Percentiles rank a stretch among this genome's conserved stretches.
Evolutionary conservation across 257 asterid species (phyloP).

Genomic region (Solanum chilense): DNA sequence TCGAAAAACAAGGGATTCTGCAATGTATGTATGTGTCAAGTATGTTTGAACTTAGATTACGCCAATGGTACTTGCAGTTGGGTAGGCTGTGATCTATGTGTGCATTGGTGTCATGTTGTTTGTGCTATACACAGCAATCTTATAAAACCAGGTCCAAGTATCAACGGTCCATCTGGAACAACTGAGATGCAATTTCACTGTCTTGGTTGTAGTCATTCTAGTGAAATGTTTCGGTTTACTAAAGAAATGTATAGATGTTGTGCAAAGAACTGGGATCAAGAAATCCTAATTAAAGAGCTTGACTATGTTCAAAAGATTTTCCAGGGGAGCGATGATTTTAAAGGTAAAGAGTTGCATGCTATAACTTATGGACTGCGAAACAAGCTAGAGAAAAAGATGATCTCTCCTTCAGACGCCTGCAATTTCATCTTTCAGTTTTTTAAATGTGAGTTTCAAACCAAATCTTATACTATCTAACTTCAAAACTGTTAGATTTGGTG

Average conservation of each 20-base stretch:
- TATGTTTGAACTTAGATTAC: conserved; percentile 76
- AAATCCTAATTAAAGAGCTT: conserved; percentile 64
- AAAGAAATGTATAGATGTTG: conserved; percentile 69
- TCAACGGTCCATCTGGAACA: conserved; percentile 51
- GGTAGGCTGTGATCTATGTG: conserved; percentile 93
- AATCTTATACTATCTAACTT: not conserved
- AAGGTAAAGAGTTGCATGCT: conserved; percentile 61
- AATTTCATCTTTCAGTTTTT: conserved; percentile 52
- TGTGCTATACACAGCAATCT: conserved; percentile 7
- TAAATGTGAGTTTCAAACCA: conserved; percentile 24
- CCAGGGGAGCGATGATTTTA: conserved; percentile 64
- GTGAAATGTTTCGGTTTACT: conserved; percentile 90
- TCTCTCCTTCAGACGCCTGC: conserved; percentile 77
- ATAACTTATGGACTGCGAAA: conserved; percentile 61
- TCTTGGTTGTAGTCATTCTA: conserved; percentile 74
- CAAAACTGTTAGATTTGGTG: not conserved
- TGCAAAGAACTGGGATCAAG: conserved; percentile 71
- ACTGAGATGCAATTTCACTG: conserved; percentile 91
- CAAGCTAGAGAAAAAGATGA: conserved; percentile 48
- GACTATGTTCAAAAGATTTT: conserved; percentile 70
- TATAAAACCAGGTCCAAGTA: not conserved
- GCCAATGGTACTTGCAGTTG: conserved; percentile 87
- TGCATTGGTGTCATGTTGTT: conserved; percentile 40
- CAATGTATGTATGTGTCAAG: conserved; percentile 93
- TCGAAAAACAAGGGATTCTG: conserved; percentile 72